Base-by-base conservation (phyloP, 2,329 filamentous ascomycete genomes). In the Cercospora brassicicola region DNA sequence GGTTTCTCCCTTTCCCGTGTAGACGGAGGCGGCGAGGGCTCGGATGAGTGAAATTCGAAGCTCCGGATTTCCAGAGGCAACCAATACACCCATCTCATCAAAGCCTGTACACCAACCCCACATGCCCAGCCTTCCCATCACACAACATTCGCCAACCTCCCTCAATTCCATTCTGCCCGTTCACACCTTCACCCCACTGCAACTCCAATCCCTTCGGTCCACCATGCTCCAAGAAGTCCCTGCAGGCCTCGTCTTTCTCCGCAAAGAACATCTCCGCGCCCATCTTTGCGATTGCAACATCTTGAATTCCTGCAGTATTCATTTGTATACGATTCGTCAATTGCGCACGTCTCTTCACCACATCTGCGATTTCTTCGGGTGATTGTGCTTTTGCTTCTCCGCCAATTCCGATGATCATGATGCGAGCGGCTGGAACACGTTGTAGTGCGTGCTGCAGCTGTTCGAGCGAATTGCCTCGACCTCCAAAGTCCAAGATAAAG, bases 401-500 rank as follows among this genome's bases (percentile, higher is more conserved):
- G 20, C 69, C 72, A 10, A 74, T 53, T 10, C 68, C 70, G 7
- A 74, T 53, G 18, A 69, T 64, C 13, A 51, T 59, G 4, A 62
- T 30, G 3, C 42, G 26, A 10, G 55, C 28, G 7, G 0, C 0
- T 8, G 62, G 20, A 7, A 69, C 18, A 20, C 18, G 18, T 18
- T 45, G 39, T 5, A 72, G 33, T 11, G 59, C 23, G 5, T 65
- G 15, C 10, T 51, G 30, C 18, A 73, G 65, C 15, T 33, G 11
- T 0, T 39, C 23, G 2, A 69, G 59, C 28, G 69, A 67, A 30
- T 56, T 55, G n/a, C 55, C 57, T 39, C 67, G 62, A 13, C 66
- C 66, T 13, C 68, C 69, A 36, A 73, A 72, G 60, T 74, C 72
- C n/a, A 64, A 9, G 11, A 74, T 66, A 0, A 72, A 30, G 33